phyloP scores from a whole-genome alignment of 2,329 filamentous ascomycete genomes.

The Penicillium sclerotigenum region DNA sequence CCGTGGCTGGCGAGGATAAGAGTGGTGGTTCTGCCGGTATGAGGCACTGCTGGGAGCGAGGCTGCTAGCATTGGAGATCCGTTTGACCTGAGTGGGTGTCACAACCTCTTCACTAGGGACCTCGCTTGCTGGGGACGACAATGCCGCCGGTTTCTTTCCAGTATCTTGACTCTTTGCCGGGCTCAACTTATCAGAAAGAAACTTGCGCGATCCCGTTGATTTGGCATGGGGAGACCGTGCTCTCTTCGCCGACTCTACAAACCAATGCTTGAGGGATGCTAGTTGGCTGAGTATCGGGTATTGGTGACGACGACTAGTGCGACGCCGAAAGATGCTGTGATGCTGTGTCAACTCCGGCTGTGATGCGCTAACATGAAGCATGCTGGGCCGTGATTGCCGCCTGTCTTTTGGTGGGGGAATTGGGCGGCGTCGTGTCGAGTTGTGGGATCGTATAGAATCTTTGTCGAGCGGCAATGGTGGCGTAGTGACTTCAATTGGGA shows the following conservation, averaged over 20 bases:
- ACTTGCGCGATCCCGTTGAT: slow-evolving; percentile 36
- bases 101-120: slow-evolving; percentile 26
- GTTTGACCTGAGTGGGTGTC: slow-evolving; percentile 41
- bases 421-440: slow-evolving; percentile 73
- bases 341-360: slow-evolving; percentile 60
- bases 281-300: slow-evolving; percentile 65
- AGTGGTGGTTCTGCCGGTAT: slow-evolving; percentile 42
- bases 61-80: slow-evolving; percentile 42
- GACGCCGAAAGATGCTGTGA: slow-evolving; percentile 55
- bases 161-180: slow-evolving; percentile 39
- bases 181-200: slow-evolving; percentile 39
- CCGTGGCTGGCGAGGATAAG: slow-evolving; percentile 39
- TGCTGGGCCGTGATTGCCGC: slow-evolving; percentile 74
- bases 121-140: slow-evolving; percentile 23
- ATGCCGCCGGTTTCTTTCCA: slow-evolving; percentile 26
- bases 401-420: slow-evolving; percentile 84
- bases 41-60: slow-evolving; percentile 43
- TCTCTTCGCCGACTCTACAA: slow-evolving; percentile 64
- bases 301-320: slow-evolving; percentile 56
- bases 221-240: slow-evolving; percentile 55
- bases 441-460: slow-evolving; percentile 65
- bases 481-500: slow-evolving; percentile 37
- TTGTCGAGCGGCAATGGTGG: slow-evolving; percentile 70
- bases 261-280: slow-evolving; percentile 67
- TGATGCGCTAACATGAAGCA: slow-evolving; percentile 76